Conservation (phyloP, 345 rosid species). For the Rhodomyrtus tomentosa region DNA sequence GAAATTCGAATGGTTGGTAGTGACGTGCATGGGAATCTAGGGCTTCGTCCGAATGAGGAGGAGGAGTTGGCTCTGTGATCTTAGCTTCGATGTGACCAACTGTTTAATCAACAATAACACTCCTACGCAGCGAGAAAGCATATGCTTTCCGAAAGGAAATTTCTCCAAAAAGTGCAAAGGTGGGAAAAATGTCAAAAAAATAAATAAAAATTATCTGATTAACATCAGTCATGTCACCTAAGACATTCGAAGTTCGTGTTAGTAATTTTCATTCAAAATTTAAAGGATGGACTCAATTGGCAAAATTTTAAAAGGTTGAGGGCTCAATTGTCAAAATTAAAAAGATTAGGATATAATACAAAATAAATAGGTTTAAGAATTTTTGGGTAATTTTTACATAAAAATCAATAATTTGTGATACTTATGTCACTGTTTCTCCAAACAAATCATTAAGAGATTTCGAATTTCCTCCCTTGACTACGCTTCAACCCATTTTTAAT, state of each 20-base stretch:
- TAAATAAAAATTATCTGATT: too few species aligned
- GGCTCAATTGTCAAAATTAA: too few species aligned
- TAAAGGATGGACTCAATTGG: too few species aligned
- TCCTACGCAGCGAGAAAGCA: background rate
- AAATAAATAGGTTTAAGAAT: too few species aligned
- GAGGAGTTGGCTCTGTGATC: background rate
- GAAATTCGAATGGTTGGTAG: background rate
- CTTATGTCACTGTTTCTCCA: background rate
- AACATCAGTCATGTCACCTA: rapidly evolving
- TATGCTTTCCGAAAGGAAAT: background rate
- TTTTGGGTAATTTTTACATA: too few species aligned
- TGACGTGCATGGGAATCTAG: background rate
- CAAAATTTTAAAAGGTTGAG: too few species aligned
- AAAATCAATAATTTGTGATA: background rate
- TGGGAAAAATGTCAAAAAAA: too few species aligned
- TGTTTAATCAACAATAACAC: background rate
- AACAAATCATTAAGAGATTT: background rate
- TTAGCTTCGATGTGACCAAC: background rate
- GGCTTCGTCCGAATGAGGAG: too few species aligned
- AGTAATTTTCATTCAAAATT: too few species aligned
- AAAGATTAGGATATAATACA: too few species aligned
- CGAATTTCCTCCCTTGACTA: background rate
- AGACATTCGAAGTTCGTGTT: too few species aligned
- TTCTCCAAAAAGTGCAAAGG: background rate
- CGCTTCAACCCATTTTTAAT: background rate